Evolutionary conservation across 2,329 filamentous ascomycete genomes (phyloP).

Genomic region (Microcera coccophila): DNA sequence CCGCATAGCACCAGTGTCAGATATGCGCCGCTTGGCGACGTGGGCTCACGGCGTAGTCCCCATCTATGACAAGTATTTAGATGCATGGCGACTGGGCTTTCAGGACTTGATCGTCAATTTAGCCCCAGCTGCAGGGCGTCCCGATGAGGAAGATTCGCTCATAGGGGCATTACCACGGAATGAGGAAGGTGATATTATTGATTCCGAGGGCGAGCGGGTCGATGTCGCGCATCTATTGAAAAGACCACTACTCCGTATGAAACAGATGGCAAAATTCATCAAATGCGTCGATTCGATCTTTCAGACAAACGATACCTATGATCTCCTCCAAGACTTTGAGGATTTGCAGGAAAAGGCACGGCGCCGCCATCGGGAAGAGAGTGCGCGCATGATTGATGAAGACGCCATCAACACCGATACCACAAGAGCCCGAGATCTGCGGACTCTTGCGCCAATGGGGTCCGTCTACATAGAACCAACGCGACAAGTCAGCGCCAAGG

Average conservation of each 20-base stretch:
- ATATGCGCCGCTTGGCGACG: constrained; percentile 66
- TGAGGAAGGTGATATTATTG: constrained; percentile 61
- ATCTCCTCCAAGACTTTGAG: constrained; percentile 55
- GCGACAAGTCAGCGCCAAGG: constrained; percentile 82
- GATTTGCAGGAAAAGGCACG: constrained; percentile 72
- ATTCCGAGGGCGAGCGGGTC: constrained; percentile 79
- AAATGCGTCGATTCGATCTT: constrained; percentile 60
- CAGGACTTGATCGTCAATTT: constrained; percentile 93
- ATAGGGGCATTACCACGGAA: constrained; percentile 58
- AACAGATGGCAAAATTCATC: constrained; percentile 80
- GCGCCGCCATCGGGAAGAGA: constrained; percentile 58
- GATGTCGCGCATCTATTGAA: constrained; percentile 93
- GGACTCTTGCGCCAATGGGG: constrained; percentile 68
- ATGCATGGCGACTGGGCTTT: constrained; percentile 88
- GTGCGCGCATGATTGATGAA: constrained; percentile 74
- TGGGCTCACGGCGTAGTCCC: constrained; percentile 79
- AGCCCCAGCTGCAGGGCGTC: constrained; percentile 57
- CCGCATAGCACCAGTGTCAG: constrained; percentile 70
- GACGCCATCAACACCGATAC: constrained; percentile 81
- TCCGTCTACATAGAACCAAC: constrained; percentile 69
- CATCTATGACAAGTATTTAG: constrained; percentile 81
- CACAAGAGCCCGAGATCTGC: constrained; percentile 72
- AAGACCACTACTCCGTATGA: constrained; percentile 79
- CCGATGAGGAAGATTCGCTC: constrained; percentile 58
- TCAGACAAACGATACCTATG: constrained; percentile 44